These are phyloP conservation scores for Malassezia equina DNA, from an alignment of 1,284 basidiomycete species.

Conservation along the genomic window DNA sequence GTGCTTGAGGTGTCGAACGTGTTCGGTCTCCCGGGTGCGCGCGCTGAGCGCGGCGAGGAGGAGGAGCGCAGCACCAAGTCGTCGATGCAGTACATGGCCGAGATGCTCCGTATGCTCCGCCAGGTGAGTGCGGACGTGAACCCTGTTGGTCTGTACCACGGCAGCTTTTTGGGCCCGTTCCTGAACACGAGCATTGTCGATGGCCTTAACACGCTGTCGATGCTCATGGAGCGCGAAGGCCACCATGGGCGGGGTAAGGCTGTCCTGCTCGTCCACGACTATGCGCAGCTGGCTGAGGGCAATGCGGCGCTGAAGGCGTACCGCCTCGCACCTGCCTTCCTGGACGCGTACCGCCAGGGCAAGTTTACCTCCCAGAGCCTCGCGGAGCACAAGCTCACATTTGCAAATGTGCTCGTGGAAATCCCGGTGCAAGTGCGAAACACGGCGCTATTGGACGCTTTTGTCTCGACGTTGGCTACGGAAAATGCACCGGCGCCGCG, in stretches of 20 bases:
- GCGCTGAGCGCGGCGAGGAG: slow-evolving; percentile 34
- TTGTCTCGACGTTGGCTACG: slow-evolving; percentile 63
- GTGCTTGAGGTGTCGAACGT: slow-evolving; percentile 43
- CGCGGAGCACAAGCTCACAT: slow-evolving; percentile 73
- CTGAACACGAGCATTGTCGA: slow-evolving; percentile 73
- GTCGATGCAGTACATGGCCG: slow-evolving; percentile 59
- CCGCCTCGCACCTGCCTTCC: slow-evolving; percentile 69
- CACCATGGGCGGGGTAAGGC: slow-evolving; percentile 40
- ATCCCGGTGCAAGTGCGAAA: slow-evolving; percentile 80
- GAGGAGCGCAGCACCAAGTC: slow-evolving; percentile 35
- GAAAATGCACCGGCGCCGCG: slow-evolving; percentile 43
- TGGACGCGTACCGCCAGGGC: slow-evolving; percentile 72
- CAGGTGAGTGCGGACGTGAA: slow-evolving; percentile 90
- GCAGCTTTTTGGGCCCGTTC: slow-evolving; percentile 61
- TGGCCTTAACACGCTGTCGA: slow-evolving; percentile 51
- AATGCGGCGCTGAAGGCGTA: slow-evolving; percentile 86
- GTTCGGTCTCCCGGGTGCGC: slow-evolving; percentile 36
- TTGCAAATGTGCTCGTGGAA: slow-evolving; percentile 78
- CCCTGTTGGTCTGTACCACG: slow-evolving; percentile 93
- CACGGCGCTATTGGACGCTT: slow-evolving; percentile 73
- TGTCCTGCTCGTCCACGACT: slow-evolving; percentile 44
- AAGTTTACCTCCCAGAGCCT: slow-evolving; percentile 77
- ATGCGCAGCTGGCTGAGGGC: slow-evolving; percentile 57
- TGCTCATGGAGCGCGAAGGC: slow-evolving; percentile 44
- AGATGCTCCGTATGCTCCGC: slow-evolving; percentile 74